Base-by-base conservation (phyloP, 2,329 filamentous ascomycete species). In the Claviceps sp. region DNA sequence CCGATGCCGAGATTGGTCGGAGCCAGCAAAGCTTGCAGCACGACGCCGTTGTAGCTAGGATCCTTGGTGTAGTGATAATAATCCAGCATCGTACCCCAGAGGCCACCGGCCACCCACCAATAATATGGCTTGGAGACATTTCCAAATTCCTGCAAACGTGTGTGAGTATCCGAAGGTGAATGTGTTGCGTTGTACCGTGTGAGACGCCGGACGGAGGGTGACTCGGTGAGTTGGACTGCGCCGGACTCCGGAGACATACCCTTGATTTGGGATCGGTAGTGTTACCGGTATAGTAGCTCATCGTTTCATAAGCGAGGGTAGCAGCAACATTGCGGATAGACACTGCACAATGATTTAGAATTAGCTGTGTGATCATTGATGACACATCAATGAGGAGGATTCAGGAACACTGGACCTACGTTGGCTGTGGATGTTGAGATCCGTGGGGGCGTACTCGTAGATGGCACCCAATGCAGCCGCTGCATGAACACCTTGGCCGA, bases 41-140 rank as follows among this genome's bases (percentile, higher is more conserved):
- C 70, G 4, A 77, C 69, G 22, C 76, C 67, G 62, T 84, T 80
- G 66, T 86, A 85, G 51, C 68, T 73, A 3, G 72, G 60, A 62
- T 87, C 83, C 43, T 74, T 71, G 1, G 83, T 86, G 61, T 77
- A 79, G 61, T 83, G 75, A 55, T 79, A 85, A 63, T 87, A 86
- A 64, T 86, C 80, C 34, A 86, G 66, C 72, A 87, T 76, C 37
- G 76, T 70, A n/a, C 81, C 81, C 75, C 81, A 83, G 53, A 82
- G 72, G 7, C 79, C 80, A 47, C 82, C 82, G 38, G 73, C 71
- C 57, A 82, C 76, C 81, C 80, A 84, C 78, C 78, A 83, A 68
- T 80, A 88, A 61, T 85, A 83, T 26, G 83, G 83, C 29, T 73
- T 64, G 3, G 81, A 79, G 34, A 89, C 73, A 57, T 85, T 77